Percentiles rank a stretch among this genome's conserved stretches.
phyloP scores from a whole-genome alignment of 2,329 filamentous ascomycete genomes.

The Phoma sp. region DNA sequence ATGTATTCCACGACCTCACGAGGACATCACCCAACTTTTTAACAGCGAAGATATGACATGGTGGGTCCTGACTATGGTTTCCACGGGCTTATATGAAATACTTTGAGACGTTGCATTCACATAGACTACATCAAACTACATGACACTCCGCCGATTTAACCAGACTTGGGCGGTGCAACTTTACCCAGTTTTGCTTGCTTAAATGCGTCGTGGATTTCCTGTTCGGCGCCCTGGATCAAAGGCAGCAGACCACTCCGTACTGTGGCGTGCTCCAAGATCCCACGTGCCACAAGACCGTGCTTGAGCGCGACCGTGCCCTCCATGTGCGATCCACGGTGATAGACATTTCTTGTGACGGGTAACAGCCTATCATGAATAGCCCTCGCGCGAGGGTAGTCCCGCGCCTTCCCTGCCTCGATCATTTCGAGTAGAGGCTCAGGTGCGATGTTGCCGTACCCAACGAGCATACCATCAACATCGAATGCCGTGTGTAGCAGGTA shows the following conservation, averaged over 20 bases:
- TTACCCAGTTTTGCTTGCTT: conserved; percentile 44
- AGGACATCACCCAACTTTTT: conserved; percentile 34
- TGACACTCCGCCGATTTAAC: too few species aligned
- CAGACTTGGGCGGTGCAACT: conserved; percentile 29
- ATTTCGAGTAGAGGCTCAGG: conserved; percentile 59
- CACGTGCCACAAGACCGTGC: conserved; percentile 59
- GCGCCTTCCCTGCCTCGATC: conserved; percentile 58
- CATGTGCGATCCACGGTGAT: conserved; percentile 63
- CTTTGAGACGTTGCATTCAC: too few species aligned
- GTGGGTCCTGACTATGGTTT: conserved; percentile 20
- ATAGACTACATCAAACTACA: too few species aligned
- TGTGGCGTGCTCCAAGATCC: conserved; percentile 58
- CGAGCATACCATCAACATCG: conserved; percentile 61
- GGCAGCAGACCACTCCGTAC: conserved; percentile 59
- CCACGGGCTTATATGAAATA: conserved; percentile 1
- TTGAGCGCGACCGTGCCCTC: conserved; percentile 60
- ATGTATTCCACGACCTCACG: conserved; percentile 30
- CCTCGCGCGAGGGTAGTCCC: conserved; percentile 57
- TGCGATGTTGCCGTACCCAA: conserved; percentile 62
- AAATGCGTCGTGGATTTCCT: conserved; percentile 54
- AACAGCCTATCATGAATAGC: conserved; percentile 59
- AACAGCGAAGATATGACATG: conserved; percentile 27
- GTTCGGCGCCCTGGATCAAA: conserved; percentile 51
- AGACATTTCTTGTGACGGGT: conserved; percentile 61
- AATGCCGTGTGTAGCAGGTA: conserved; percentile 61